A percentile compares a stretch with the other conserved stretches of the same genome.
These are phyloP conservation scores for Leucocoprinus birnbaumii DNA, from an alignment of 768 basidiomycete genomes.

Conservation along the genomic window DNA sequence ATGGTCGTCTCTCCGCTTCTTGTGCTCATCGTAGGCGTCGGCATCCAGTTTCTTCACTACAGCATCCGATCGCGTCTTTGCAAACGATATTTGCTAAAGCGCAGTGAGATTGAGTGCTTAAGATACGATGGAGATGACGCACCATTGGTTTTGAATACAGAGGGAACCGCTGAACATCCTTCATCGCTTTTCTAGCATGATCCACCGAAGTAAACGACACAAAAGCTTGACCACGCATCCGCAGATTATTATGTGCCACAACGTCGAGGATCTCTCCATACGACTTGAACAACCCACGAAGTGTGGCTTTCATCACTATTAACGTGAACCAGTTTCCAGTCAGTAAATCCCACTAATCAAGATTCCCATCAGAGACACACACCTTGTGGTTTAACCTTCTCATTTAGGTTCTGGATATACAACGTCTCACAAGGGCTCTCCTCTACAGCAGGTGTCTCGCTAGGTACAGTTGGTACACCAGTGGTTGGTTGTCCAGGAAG, in stretches of 20 bases:
- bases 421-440: constrained; percentile 77
- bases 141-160: constrained; percentile 98
- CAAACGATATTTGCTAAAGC: constrained; percentile 90
- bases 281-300: constrained; percentile 86
- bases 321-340: too few relatives aligned
- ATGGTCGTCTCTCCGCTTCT: constrained; percentile 66
- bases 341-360: too few relatives aligned
- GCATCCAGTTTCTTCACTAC: constrained; percentile 77
- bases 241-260: constrained; percentile 90
- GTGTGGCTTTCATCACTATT: constrained; percentile 82
- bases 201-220: constrained; percentile 87
- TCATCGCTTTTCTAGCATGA: constrained; percentile 75
- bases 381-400: constrained; percentile 87
- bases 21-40: constrained; percentile 71
- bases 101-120: not conserved
- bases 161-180: constrained; percentile 92
- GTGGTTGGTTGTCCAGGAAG: constrained; percentile 7
- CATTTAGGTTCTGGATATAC: constrained; percentile 95
- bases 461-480: not conserved
- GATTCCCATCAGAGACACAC: too few relatives aligned
- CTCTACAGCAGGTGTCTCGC: constrained; percentile 18
- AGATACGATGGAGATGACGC: constrained; percentile 17
- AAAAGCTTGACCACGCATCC: constrained; percentile 99
- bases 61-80: constrained; percentile 83
- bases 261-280: constrained; percentile 94